Percentiles rank a stretch among this genome's conserved stretches.
Evolutionary conservation across 2,329 filamentous ascomycete genomes (phyloP).

Genomic region (Falciphora oryzae): DNA sequence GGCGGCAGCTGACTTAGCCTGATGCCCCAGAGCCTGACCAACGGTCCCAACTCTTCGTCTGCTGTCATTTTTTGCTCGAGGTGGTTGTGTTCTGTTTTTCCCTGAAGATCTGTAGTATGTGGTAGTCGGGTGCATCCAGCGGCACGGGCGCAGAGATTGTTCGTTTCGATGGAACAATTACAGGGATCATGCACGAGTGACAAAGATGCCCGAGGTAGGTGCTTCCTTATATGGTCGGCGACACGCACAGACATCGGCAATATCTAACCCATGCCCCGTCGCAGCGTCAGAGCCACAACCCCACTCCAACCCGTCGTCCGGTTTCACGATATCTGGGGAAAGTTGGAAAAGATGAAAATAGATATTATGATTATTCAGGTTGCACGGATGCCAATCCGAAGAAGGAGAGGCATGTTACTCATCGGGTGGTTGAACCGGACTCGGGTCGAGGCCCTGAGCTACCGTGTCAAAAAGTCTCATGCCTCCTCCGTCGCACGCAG

Average conservation of each 20-base stretch:
- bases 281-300: background rate
- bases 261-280: background rate
- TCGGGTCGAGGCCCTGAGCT: no score
- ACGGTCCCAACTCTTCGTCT: constrained; percentile 32
- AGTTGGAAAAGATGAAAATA: background rate
- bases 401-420: background rate
- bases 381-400: background rate
- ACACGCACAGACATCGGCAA: background rate
- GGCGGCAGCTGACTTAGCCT: constrained; percentile 40
- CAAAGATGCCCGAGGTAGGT: background rate
- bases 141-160: background rate
- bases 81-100: no score
- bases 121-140: background rate
- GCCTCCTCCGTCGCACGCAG: background rate
- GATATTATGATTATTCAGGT: background rate
- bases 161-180: background rate
- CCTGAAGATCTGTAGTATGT: background rate
- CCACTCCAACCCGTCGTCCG: background rate
- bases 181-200: no score
- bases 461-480: background rate
- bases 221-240: background rate
- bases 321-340: background rate
- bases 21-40: constrained; percentile 50
- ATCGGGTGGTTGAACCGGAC: no score
- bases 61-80: background rate